Conservation (phyloP, 768 basidiomycete genomes). For the Pluteus cervinus region DNA sequence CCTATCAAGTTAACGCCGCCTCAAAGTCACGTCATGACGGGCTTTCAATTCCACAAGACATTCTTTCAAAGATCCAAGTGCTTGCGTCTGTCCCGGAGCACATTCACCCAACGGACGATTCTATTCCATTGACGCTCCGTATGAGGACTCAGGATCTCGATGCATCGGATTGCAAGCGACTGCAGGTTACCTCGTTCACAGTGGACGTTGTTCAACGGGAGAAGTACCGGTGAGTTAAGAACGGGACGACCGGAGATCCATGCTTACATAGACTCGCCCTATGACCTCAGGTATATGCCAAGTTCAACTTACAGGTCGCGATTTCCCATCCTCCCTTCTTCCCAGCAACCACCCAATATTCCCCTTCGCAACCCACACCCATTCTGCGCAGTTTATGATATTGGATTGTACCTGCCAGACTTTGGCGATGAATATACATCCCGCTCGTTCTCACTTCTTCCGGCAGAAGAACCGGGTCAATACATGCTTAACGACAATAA, state of each 20-base stretch:
- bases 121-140: slow-evolving; percentile 51
- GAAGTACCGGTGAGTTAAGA: slow-evolving; percentile 54
- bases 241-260: no score
- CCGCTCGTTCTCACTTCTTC: slow-evolving; percentile 45
- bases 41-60: slow-evolving; percentile 37
- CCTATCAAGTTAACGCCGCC: slow-evolving; percentile 39
- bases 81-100: slow-evolving; percentile 57
- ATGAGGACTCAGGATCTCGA: slow-evolving; percentile 51
- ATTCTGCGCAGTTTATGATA: slow-evolving; percentile 45
- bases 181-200: slow-evolving; percentile 52
- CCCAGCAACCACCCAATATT: slow-evolving; percentile 57
- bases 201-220: slow-evolving; percentile 62
- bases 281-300: slow-evolving; percentile 40
- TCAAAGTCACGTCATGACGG: slow-evolving; percentile 12
- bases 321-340: slow-evolving; percentile 51
- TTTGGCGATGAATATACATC: slow-evolving; percentile 16
- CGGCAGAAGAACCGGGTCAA: slow-evolving; percentile 35
- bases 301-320: slow-evolving; percentile 33
- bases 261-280: no score
- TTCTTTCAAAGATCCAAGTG: slow-evolving; percentile 60
- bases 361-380: slow-evolving; percentile 54
- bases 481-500: slow-evolving; percentile 46
- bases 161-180: slow-evolving; percentile 40
- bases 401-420: slow-evolving; percentile 29
- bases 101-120: slow-evolving; percentile 37